Percentiles rank a stretch among this genome's conserved stretches.
These are phyloP conservation scores for Linanthus parryae DNA, from an alignment of 148 eudicot species.

Conservation along the genomic window DNA sequence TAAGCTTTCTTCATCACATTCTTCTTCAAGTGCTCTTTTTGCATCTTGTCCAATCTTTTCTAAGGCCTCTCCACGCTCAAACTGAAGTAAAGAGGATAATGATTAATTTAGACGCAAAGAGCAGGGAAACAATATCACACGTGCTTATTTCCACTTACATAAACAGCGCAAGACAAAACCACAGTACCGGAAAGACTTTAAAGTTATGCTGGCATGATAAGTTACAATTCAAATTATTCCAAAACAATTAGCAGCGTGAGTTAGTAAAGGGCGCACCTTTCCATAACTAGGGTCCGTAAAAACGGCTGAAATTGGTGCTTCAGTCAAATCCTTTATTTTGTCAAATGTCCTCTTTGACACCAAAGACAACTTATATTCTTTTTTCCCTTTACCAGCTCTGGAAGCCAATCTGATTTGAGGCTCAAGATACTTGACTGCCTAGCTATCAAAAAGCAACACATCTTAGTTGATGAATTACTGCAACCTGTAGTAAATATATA, in stretches of 20 bases:
- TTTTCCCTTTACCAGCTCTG: conserved; percentile 80
- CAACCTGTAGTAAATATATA: no score
- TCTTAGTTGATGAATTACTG: no score
- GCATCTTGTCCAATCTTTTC: conserved; percentile 72
- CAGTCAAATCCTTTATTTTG: conserved; percentile 63
- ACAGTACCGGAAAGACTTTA: no score
- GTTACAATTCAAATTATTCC: no score
- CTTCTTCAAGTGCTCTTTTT: conserved; percentile 69
- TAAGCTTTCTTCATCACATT: conserved; percentile 83
- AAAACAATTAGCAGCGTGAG: no score
- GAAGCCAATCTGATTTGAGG: conserved; percentile 93
- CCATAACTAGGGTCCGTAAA: conserved; percentile 91
- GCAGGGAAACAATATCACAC: no score
- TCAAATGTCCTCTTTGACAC: conserved; percentile 71
- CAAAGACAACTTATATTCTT: conserved; percentile 77
- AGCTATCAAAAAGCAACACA: conserved; percentile 13
- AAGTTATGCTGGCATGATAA: no score
- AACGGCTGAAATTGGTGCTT: conserved; percentile 73
- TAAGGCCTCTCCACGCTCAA: conserved; percentile 96
- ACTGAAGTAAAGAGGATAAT: conserved; percentile 34
- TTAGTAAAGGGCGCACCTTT: conserved; percentile 42
- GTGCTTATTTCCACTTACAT: no score
- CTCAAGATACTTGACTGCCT: conserved; percentile 91
- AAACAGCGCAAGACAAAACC: no score
- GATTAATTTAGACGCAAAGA: no score